Base-by-base conservation (phyloP, 345 rosid species). In the Rhizophora apiculata region DNA sequence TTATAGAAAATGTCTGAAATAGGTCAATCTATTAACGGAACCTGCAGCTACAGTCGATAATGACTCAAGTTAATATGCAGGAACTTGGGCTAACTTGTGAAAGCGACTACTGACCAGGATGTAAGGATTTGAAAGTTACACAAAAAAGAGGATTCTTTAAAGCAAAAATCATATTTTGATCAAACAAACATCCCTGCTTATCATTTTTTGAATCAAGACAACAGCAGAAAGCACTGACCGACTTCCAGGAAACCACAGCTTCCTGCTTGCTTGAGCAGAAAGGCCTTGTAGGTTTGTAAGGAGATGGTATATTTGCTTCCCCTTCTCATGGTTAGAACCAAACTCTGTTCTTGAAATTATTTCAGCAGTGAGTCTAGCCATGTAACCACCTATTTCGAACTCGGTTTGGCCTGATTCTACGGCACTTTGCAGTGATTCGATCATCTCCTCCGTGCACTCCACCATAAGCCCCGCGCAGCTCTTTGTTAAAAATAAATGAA, bases 331-430 rank as follows among this genome's bases (percentile, higher is more conserved):
- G 60, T 91, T 86, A 5, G 87, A 68, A 62, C 80, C 97, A 43
- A 96, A 96, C 73, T 90, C 96, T 0, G 98, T 92, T 71, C 92
- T 88, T 18, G 97, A 87, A 55, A 96, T 96, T 29, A 92, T 92
- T 63, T 92, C 94, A 18, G 94, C 96, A 6, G 98, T 85, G 60
- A 92, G 92, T 55, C 73, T 76, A 31, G 90, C 65, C 86, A 96
- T 85, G 82, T 81, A 78, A 55, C 83, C 96, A 19, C 96, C 89
- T 0, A 95, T 92, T 84, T 95, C 99, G n/a, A 95, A 74, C 72
- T 92, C 98, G 8, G 59, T 68, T 65, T 78, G 69, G 39, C 96
- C 94, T 18, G 82, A 74, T 63, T 74, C 73, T 3, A 74, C 83
- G 0, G 81, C 87, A 20, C 79, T 80, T 72, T 74, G 66, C 64